Conservation (phyloP, 495 filamentous ascomycete genomes). For the Xylaria curta region DNA sequence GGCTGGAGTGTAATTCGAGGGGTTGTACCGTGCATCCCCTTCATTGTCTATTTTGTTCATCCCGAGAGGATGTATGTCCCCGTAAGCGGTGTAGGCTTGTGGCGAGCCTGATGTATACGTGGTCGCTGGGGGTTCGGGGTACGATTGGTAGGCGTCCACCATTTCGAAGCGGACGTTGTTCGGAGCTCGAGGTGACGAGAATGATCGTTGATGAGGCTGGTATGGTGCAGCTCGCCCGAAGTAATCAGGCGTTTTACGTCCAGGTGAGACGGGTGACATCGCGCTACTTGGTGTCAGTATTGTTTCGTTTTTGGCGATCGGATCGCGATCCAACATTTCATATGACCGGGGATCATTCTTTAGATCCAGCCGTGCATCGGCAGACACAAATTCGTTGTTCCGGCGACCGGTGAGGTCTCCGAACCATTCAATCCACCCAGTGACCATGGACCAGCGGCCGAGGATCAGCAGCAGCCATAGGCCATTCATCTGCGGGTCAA, state of each 20-base stretch:
- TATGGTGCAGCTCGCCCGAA: slow-evolving; percentile 55
- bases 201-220: slow-evolving; percentile 52
- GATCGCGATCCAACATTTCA: slow-evolving; percentile 76
- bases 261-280: slow-evolving; percentile 43
- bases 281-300: slow-evolving; percentile 55
- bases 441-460: slow-evolving; percentile 79
- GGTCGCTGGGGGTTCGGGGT: slow-evolving; percentile 27
- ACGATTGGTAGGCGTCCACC: slow-evolving; percentile 40
- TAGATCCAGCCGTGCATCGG: slow-evolving; percentile 72
- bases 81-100: slow-evolving; percentile 34
- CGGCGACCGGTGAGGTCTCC: slow-evolving; percentile 44
- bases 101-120: slow-evolving; percentile 31
- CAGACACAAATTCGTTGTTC: slow-evolving; percentile 82
- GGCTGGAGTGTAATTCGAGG: slow-evolving; percentile 34
- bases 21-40: slow-evolving; percentile 30
- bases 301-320: slow-evolving; percentile 49
- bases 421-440: slow-evolving; percentile 76
- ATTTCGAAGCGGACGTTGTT: slow-evolving; percentile 49
- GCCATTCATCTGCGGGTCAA: slow-evolving; percentile 67
- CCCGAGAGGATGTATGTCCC: slow-evolving; percentile 52
- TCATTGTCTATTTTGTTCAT: slow-evolving; percentile 55
- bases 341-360: slow-evolving; percentile 73
- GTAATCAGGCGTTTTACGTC: slow-evolving; percentile 55
- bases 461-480: slow-evolving; percentile 85
- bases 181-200: slow-evolving; percentile 54